These are phyloP conservation scores for Lasiosphaeria ovina DNA, from an alignment of 495 filamentous ascomycete genomes.

Conservation along the genomic window DNA sequence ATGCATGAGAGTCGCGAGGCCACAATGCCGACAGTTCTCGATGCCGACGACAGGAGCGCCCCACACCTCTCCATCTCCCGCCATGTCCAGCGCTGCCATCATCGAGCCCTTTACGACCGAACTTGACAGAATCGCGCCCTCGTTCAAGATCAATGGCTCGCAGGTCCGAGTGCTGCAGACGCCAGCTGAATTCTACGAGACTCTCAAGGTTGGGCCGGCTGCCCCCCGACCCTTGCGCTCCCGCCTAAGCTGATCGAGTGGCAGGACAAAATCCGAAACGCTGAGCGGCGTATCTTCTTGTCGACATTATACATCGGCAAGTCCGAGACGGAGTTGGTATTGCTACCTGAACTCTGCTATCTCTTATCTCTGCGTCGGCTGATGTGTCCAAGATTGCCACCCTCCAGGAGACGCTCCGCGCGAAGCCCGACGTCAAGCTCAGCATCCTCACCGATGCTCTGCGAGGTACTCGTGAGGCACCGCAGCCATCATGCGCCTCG, in stretches of 20 bases:
- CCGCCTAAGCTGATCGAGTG: slow-evolving; percentile 10
- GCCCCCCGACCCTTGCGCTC: too few relatives aligned
- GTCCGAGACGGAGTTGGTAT: slow-evolving; percentile 82
- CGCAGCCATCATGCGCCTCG: slow-evolving; percentile 84
- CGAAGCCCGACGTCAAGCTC: slow-evolving; percentile 74
- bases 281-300: slow-evolving; percentile 77
- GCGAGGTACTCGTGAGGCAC: slow-evolving; percentile 87
- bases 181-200: slow-evolving; percentile 82
- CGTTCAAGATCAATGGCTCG: slow-evolving; percentile 81
- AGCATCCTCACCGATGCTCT: slow-evolving; percentile 93
- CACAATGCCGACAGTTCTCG: slow-evolving; percentile 43
- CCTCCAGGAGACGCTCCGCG: slow-evolving; percentile 68
- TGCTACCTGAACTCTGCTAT: slow-evolving; percentile 6
- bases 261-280: slow-evolving; percentile 76
- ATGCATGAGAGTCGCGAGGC: slow-evolving; percentile 27
- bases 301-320: slow-evolving; percentile 96
- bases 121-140: slow-evolving; percentile 83
- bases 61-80: slow-evolving; percentile 16
- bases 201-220: slow-evolving; percentile 64
- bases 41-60: slow-evolving; percentile 35
- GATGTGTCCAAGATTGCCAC: slow-evolving; percentile 61
- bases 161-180: slow-evolving; percentile 75
- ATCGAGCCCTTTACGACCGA: slow-evolving; percentile 71
- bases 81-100: slow-evolving; percentile 36
- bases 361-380: background rate